Conservation (phyloP, 1,139 yeast genomes). For the Sugiyamaella pinicola region DNA sequence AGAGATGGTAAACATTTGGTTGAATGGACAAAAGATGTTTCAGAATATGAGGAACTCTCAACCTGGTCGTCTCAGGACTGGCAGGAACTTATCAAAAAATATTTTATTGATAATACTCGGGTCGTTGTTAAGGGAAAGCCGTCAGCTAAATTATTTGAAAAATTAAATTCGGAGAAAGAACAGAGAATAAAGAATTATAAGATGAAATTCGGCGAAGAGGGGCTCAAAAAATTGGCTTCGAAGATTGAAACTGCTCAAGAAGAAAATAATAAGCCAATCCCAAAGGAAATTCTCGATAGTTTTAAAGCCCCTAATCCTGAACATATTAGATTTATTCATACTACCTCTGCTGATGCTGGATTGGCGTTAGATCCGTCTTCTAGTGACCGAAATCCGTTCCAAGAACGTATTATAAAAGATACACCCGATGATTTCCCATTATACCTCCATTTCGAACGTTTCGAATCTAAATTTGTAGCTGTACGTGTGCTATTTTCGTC, state of each 20-base stretch:
- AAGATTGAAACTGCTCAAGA: constrained; percentile 63
- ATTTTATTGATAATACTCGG: constrained; percentile 67
- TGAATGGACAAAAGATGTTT: constrained; percentile 55
- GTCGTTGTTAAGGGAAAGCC: constrained; percentile 78
- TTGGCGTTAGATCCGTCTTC: constrained; percentile 32
- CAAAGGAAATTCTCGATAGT: constrained; percentile 55
- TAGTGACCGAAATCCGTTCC: constrained; percentile 23
- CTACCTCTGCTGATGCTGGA: constrained; percentile 55
- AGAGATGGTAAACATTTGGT: constrained; percentile 59
- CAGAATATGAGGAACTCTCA: constrained; percentile 61
- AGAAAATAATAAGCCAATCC: constrained; percentile 73
- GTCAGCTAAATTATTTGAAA: constrained; percentile 61
- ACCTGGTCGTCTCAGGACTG: constrained; percentile 71
- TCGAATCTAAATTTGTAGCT: constrained; percentile 78
- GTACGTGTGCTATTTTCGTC: constrained; percentile 68
- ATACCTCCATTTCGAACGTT: constrained; percentile 76
- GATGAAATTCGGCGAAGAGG: constrained; percentile 58
- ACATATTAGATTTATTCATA: constrained; percentile 69
- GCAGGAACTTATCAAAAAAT: constrained; percentile 56
- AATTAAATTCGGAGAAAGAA: constrained; percentile 55
- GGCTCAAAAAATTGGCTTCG: constrained; percentile 55
- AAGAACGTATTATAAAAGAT: constrained; percentile 38
- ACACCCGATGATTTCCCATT: constrained; percentile 61
- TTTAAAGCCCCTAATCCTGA: constrained; percentile 67
- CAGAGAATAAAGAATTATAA: constrained; percentile 54